Evolutionary conservation across 768 basidiomycete genomes (phyloP).

Genomic region (Trametes meyenii): DNA sequence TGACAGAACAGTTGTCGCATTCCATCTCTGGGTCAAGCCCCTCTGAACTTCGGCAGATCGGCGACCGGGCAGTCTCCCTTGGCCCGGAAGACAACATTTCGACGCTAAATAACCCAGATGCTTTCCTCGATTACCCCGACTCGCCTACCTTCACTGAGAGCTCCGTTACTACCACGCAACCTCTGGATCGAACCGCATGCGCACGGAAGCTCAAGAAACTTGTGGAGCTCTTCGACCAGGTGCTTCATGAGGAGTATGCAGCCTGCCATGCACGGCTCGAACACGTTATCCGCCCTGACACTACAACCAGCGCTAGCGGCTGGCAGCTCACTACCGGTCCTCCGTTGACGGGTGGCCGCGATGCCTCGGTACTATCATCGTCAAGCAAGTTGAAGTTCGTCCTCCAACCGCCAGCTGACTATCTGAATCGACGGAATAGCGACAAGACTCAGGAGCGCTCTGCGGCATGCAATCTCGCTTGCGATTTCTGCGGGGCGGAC

Average conservation of each 20-base stretch:
- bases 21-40: too few relatives aligned
- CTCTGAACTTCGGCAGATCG: too few relatives aligned
- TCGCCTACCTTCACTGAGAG: not conserved
- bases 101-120: not conserved
- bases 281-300: slow-evolving; percentile 12
- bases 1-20: slow-evolving; percentile 23
- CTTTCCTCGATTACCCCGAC: not conserved
- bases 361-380: not conserved
- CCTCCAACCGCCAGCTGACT: not conserved
- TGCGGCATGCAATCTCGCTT: slow-evolving; percentile 41
- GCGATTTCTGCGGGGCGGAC: slow-evolving; percentile 83
- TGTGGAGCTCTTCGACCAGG: slow-evolving; percentile 29
- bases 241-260: slow-evolving; percentile 28
- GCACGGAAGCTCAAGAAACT: slow-evolving; percentile 23
- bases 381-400: not conserved
- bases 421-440: not conserved
- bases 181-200: slow-evolving; percentile 8
- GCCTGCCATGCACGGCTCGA: slow-evolving; percentile 25
- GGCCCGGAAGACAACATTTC: not conserved
- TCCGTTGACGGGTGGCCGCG: not conserved
- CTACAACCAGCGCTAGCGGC: not conserved
- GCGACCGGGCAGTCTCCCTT: not conserved
- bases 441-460: slow-evolving; percentile 23
- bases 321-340: not conserved
- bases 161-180: slow-evolving; percentile 17